Percentiles rank a stretch among this genome's conserved stretches.
Evolutionary conservation across 805 yeast species (phyloP).

Genomic region (Soucietia sequanensis): DNA sequence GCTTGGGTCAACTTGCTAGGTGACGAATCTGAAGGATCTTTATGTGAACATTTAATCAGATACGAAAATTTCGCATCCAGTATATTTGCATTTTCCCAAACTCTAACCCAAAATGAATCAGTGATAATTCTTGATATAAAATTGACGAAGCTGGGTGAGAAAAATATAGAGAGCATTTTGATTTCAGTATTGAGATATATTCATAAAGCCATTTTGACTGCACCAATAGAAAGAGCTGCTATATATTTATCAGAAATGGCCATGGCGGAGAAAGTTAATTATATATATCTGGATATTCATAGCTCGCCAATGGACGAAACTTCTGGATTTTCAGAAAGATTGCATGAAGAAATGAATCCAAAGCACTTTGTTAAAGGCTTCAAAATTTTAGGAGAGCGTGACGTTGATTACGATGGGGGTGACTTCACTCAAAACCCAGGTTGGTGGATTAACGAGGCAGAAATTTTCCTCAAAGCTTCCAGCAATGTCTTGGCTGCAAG

Average conservation of each 20-base stretch:
- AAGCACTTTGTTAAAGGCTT: no score
- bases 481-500: no score
- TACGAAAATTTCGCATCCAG: slow-evolving; percentile 31
- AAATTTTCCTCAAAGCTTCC: no score
- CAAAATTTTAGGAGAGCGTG: no score
- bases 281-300: no score
- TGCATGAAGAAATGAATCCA: no score
- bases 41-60: slow-evolving; percentile 39
- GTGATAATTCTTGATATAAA: slow-evolving; percentile 50
- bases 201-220: slow-evolving; percentile 6
- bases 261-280: not conserved
- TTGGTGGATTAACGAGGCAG: no score
- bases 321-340: slow-evolving; percentile 1
- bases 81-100: slow-evolving; percentile 43
- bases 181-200: slow-evolving; percentile 30
- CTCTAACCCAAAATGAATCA: slow-evolving; percentile 31
- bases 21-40: slow-evolving; percentile 54
- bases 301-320: not conserved
- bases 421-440: no score
- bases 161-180: slow-evolving; percentile 33
- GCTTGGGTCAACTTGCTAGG: slow-evolving; percentile 63
- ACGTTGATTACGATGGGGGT: no score
- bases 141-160: slow-evolving; percentile 47
- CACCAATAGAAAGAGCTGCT: slow-evolving; percentile 24
- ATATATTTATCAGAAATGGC: slow-evolving; percentile 36